A percentile compares a stretch with the other conserved stretches of the same genome.
These are phyloP conservation scores for Calonectria pteridis DNA, from an alignment of 2,329 filamentous ascomycete species.

Conservation along the genomic window DNA sequence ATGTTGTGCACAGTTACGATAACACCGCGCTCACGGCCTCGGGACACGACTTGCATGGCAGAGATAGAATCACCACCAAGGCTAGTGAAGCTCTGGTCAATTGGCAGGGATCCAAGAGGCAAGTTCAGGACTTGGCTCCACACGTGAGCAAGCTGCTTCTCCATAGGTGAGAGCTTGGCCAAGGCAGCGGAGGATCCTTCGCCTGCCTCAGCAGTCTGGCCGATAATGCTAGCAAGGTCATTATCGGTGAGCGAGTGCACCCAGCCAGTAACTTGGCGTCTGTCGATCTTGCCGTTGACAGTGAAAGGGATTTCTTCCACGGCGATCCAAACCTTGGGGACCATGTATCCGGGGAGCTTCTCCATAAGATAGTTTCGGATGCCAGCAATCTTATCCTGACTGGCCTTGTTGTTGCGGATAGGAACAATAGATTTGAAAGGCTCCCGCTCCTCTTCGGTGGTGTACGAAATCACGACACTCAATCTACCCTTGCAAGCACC, in stretches of 20 bases:
- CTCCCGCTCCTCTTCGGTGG: neutral
- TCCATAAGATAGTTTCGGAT: slow-evolving; percentile 8
- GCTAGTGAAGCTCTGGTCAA: slow-evolving; percentile 62
- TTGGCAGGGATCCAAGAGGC: slow-evolving; percentile 48
- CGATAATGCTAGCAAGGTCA: neutral
- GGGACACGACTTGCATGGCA: slow-evolving; percentile 48
- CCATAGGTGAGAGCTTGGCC: neutral
- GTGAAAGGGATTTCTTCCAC: slow-evolving; percentile 7
- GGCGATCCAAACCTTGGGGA: slow-evolving; percentile 25
- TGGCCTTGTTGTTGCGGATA: slow-evolving; percentile 8
- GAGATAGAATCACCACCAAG: slow-evolving; percentile 62
- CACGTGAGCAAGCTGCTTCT: slow-evolving; percentile 45
- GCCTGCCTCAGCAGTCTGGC: neutral
- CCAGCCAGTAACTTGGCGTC: slow-evolving; percentile 1
- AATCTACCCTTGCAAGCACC: slow-evolving; percentile 25
- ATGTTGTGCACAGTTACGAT: slow-evolving; percentile 19
- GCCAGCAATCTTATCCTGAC: slow-evolving; percentile 20
- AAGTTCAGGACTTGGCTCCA: slow-evolving; percentile 54
- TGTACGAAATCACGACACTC: slow-evolving; percentile 14
- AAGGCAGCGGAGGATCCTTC: neutral
- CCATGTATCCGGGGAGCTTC: slow-evolving; percentile 22
- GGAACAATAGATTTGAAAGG: neutral
- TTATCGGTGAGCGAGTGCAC: neutral
- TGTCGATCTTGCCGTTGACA: slow-evolving; percentile 16
- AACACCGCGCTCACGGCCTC: slow-evolving; percentile 12